Evolutionary conservation across 306 rosid species (phyloP).

Genomic region (Senna siamea): DNA sequence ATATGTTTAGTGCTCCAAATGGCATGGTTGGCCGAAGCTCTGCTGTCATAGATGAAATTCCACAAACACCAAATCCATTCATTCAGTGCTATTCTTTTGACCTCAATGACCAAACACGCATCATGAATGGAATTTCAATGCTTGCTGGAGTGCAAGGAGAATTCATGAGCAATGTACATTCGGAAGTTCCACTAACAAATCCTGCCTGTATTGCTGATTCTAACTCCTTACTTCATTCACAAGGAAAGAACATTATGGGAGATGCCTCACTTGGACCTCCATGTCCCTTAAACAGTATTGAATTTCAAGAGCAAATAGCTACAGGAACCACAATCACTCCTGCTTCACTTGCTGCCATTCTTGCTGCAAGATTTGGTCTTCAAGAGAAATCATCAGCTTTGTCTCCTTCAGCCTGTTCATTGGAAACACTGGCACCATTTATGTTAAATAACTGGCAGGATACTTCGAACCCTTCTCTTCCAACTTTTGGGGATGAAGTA

Average conservation of each 20-base stretch:
- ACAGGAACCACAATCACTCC: constrained; percentile 43
- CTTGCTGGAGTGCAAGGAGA: constrained; percentile 46
- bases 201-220: constrained; percentile 37
- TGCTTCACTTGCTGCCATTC: constrained; percentile 50
- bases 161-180: constrained; percentile 28
- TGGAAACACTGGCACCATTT: constrained; percentile 41
- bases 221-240: constrained; percentile 41
- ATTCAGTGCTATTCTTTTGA: constrained; percentile 49
- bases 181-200: constrained; percentile 36
- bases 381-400: constrained; percentile 51
- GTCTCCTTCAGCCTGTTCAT: constrained; percentile 43
- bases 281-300: constrained; percentile 43
- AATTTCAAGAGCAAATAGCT: constrained; percentile 48
- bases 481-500: constrained; percentile 43
- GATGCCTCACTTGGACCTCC: constrained; percentile 43
- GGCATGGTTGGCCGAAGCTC: constrained; percentile 43
- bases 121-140: constrained; percentile 47
- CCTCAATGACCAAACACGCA: constrained; percentile 47
- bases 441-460: constrained; percentile 47
- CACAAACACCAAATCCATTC: constrained; percentile 50
- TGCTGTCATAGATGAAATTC: constrained; percentile 41
- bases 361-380: constrained; percentile 51
- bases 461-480: constrained; percentile 42
- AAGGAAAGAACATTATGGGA: constrained; percentile 37
- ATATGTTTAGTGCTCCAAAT: constrained; percentile 40